Conservation (phyloP, 768 basidiomycete species). For the Russula emetica region DNA sequence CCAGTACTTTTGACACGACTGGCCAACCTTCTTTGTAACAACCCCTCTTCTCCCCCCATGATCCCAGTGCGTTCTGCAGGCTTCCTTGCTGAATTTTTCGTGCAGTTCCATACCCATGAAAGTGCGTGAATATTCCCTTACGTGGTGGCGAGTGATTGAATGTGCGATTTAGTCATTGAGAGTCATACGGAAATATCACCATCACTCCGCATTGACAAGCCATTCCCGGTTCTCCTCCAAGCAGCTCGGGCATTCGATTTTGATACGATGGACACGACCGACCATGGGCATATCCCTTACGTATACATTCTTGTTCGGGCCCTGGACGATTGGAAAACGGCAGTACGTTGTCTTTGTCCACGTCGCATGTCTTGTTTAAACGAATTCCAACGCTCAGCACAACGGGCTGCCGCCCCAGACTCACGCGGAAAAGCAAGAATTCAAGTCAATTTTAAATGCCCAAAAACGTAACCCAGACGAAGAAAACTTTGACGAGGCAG, state of each 20-base stretch:
- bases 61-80: slow-evolving; percentile 81
- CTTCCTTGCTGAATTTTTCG: slow-evolving; percentile 82
- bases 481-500: slow-evolving; percentile 97
- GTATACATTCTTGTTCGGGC: slow-evolving; percentile 82
- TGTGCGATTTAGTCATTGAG: slow-evolving; percentile 63
- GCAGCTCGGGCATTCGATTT: slow-evolving; percentile 71
- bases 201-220: slow-evolving; percentile 80
- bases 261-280: slow-evolving; percentile 76
- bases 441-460: slow-evolving; percentile 61
- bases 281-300: slow-evolving; percentile 88
- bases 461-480: slow-evolving; percentile 78
- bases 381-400: slow-evolving; percentile 46
- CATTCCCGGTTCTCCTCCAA: slow-evolving; percentile 77
- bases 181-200: slow-evolving; percentile 74
- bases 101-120: slow-evolving; percentile 86
- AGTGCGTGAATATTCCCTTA: slow-evolving; percentile 43
- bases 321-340: slow-evolving; percentile 76
- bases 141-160: slow-evolving; percentile 1
- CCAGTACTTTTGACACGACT: slow-evolving; percentile 52
- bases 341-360: slow-evolving; percentile 43
- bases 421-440: slow-evolving; percentile 64
- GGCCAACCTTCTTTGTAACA: slow-evolving; percentile 63
- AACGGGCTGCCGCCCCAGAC: slow-evolving; percentile 53
- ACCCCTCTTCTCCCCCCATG: slow-evolving; percentile 57
- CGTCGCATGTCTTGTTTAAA: neutral